Evolutionary conservation across 768 basidiomycete species (phyloP).

Genomic region (Tylopilus balloui): DNA sequence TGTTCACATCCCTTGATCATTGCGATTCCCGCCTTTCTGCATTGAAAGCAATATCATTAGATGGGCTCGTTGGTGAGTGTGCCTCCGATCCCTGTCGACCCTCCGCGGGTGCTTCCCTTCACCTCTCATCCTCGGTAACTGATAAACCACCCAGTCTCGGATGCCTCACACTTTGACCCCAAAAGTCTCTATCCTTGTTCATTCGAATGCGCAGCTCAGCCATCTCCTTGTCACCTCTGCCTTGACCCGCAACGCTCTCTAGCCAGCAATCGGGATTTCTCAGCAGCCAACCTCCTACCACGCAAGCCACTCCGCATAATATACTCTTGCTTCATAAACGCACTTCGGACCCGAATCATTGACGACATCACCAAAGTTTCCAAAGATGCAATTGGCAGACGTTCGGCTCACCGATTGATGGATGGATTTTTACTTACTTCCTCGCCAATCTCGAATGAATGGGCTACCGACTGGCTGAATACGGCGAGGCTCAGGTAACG

Average conservation of each 20-base stretch:
- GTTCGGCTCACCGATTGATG: constrained; percentile 47
- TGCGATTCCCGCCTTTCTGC: constrained; percentile 28
- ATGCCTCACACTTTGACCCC: constrained; percentile 43
- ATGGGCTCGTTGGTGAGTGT: constrained; percentile 50
- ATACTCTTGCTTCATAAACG: constrained; percentile 51
- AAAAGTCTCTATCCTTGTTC: constrained; percentile 53
- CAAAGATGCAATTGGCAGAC: constrained; percentile 25
- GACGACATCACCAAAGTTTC: constrained; percentile 50
- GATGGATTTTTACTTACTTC: constrained; percentile 61
- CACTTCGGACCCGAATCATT: constrained; percentile 49
- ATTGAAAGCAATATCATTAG: constrained; percentile 41
- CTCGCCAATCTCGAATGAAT: constrained; percentile 43
- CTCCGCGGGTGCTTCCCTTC: background rate
- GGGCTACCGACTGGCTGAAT: constrained; percentile 64
- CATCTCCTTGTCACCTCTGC: constrained; percentile 39
- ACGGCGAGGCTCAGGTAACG: constrained; percentile 44
- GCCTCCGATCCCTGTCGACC: background rate
- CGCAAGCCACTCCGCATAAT: constrained; percentile 40
- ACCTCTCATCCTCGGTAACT: constrained; percentile 7
- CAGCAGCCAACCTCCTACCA: constrained; percentile 40
- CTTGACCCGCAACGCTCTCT: constrained; percentile 17
- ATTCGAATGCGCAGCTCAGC: constrained; percentile 38
- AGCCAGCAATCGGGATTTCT: constrained; percentile 23
- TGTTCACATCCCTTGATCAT: constrained; percentile 37
- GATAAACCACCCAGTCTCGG: constrained; percentile 34